Conservation (phyloP, 495 filamentous ascomycete genomes). For the Penicillium nucicola region DNA sequence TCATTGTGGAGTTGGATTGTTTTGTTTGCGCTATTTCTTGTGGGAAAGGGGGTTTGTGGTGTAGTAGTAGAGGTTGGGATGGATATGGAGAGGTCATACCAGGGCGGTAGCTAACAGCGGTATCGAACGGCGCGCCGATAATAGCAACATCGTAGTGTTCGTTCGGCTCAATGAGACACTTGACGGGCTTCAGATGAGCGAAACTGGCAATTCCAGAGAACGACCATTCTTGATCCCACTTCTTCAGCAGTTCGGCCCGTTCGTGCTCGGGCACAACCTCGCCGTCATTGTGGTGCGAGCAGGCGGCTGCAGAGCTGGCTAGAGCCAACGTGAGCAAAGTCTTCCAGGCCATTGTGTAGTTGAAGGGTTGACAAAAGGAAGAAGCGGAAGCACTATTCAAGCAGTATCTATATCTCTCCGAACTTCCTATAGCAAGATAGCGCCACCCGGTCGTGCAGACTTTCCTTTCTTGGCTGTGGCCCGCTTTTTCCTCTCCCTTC, state of each 20-base stretch:
- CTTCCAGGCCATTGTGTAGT: conserved; percentile 22
- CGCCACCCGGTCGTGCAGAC: conserved; percentile 38
- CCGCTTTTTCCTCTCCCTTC: conserved; percentile 12
- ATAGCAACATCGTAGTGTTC: conserved; percentile 74
- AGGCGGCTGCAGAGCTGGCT: conserved; percentile 31
- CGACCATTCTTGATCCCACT: conserved; percentile 62
- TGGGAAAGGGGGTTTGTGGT: conserved; percentile 1
- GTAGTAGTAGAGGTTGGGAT: not conserved
- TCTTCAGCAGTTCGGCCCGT: conserved; percentile 46
- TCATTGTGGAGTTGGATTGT: too few relatives aligned
- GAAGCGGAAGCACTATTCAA: conserved; percentile 12
- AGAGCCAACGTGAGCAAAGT: conserved; percentile 36
- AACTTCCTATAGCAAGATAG: conserved; percentile 16
- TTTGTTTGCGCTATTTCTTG: conserved; percentile 27
- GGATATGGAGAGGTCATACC: conserved; percentile 38
- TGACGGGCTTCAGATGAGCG: conserved; percentile 71
- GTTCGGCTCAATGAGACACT: conserved; percentile 67
- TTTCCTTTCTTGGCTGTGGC: conserved; percentile 40
- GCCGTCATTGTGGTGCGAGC: conserved; percentile 37
- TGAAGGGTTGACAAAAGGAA: conserved; percentile 11
- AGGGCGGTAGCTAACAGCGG: conserved; percentile 75
- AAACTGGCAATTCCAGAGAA: conserved; percentile 80
- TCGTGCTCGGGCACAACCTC: conserved; percentile 40
- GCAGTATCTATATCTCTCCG: conserved; percentile 2
- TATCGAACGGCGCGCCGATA: conserved; percentile 82